Percentiles rank a stretch among this genome's conserved stretches.
These are phyloP conservation scores for Aureoboletus auriporus DNA, from an alignment of 768 basidiomycete genomes.

Conservation along the genomic window DNA sequence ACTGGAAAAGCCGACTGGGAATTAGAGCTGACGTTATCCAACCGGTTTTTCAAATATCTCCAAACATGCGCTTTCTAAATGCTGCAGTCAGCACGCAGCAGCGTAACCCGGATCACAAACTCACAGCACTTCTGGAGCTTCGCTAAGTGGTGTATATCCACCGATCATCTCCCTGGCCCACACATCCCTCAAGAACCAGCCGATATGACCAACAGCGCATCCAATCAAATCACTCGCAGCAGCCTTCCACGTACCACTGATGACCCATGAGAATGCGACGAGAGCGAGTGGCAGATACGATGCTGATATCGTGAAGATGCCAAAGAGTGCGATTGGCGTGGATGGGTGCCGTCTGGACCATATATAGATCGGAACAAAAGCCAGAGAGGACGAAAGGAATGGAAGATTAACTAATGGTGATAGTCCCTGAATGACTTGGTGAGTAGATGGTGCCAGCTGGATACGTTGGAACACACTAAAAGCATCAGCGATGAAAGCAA, in stretches of 20 bases:
- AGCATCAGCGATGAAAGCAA: slow-evolving; percentile 81
- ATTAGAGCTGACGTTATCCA: too few species aligned
- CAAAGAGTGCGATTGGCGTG: slow-evolving; percentile 92
- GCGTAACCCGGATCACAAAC: slow-evolving; percentile 27
- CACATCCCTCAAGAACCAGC: slow-evolving; percentile 82
- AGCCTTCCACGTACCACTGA: slow-evolving; percentile 81
- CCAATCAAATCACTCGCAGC: slow-evolving; percentile 80
- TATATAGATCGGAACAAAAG: slow-evolving; percentile 94
- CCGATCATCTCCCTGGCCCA: slow-evolving; percentile 86
- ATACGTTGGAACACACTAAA: slow-evolving; percentile 52
- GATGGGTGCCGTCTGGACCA: slow-evolving; percentile 97
- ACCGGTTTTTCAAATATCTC: slow-evolving; percentile 50
- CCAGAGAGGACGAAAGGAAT: slow-evolving; percentile 88
- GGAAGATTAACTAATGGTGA: slow-evolving; percentile 90
- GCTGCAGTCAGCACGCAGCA: slow-evolving; percentile 1
- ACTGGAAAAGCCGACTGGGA: too few species aligned
- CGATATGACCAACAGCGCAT: slow-evolving; percentile 82
- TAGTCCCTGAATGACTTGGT: slow-evolving; percentile 67
- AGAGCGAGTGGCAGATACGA: slow-evolving; percentile 93
- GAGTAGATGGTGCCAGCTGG: slow-evolving; percentile 1
- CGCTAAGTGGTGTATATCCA: slow-evolving; percentile 65
- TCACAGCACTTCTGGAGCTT: slow-evolving; percentile 67
- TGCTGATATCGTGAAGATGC: slow-evolving; percentile 90
- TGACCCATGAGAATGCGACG: slow-evolving; percentile 79
- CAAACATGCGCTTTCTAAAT: slow-evolving; percentile 61